These are phyloP conservation scores for Tetrastigma voinierianum DNA, from an alignment of 164 flowering plant species.

Conservation along the genomic window DNA sequence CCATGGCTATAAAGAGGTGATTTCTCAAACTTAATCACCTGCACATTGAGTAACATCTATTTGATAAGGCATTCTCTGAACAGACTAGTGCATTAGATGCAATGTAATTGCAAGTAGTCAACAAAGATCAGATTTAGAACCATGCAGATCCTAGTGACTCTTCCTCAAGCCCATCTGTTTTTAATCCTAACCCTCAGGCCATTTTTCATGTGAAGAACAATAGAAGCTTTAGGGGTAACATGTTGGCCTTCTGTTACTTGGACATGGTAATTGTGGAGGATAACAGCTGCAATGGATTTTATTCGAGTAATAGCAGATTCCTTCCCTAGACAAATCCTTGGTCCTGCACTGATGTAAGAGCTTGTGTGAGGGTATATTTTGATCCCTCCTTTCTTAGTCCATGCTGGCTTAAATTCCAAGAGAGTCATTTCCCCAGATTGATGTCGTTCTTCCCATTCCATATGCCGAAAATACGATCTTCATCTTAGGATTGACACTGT, in stretches of 20 bases:
- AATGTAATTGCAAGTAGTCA: too few species aligned
- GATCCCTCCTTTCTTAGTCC: conserved; percentile 32
- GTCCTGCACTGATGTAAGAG: conserved; percentile 48
- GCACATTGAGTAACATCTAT: too few species aligned
- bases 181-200: conserved; percentile 31
- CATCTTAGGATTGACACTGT: conserved; percentile 19
- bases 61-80: too few species aligned
- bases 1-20: too few species aligned
- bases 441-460: conserved; percentile 40
- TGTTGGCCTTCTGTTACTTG: conserved; percentile 29
- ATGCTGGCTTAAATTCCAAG: conserved; percentile 51
- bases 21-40: too few species aligned
- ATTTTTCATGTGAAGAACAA: conserved; percentile 41
- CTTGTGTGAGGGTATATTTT: conserved; percentile 30
- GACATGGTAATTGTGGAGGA: conserved; percentile 28
- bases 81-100: too few species aligned
- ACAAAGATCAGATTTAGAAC: too few species aligned
- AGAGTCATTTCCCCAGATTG: conserved; percentile 56
- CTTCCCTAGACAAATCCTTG: conserved; percentile 47
- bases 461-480: conserved; percentile 22
- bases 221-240: conserved; percentile 21
- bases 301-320: conserved; percentile 34
- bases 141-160: too few species aligned
- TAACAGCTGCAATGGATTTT: conserved; percentile 36
- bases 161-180: too few species aligned